Evolutionary conservation across 495 filamentous ascomycete species (phyloP).

Genomic region (Terfezia claveryi): DNA sequence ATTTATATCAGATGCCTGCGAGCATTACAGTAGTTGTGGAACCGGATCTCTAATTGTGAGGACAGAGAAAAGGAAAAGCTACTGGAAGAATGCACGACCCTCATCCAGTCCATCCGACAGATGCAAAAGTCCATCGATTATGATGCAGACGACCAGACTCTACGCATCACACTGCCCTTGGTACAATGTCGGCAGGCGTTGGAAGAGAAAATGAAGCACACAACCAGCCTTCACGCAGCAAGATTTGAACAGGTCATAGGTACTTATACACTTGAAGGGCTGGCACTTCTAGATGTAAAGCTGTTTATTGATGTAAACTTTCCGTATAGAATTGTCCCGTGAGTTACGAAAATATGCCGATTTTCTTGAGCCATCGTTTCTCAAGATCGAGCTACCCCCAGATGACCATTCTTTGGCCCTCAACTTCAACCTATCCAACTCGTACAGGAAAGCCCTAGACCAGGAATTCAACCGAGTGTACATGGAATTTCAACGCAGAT

Average conservation of each 20-base stretch:
- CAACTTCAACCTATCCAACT: conserved; percentile 66
- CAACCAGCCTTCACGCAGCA: conserved; percentile 65
- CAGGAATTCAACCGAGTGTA: conserved; percentile 81
- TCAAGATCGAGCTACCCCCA: conserved; percentile 62
- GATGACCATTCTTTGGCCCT: conserved; percentile 52
- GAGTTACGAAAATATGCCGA: conserved; percentile 87
- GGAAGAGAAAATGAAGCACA: conserved; percentile 62
- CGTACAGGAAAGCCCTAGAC: conserved; percentile 73
- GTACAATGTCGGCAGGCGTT: conserved; percentile 50
- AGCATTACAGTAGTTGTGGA: conserved; percentile 31
- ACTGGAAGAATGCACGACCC: conserved; percentile 63
- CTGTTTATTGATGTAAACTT: not conserved
- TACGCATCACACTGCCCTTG: conserved; percentile 61
- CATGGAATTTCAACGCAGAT: conserved; percentile 72
- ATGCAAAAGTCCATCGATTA: conserved; percentile 73
- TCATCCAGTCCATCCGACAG: conserved; percentile 66
- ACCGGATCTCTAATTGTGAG: too few relatives aligned
- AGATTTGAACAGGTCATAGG: conserved; percentile 87
- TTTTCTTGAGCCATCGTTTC: conserved; percentile 70
- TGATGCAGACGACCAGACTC: conserved; percentile 36
- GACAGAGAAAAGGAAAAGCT: conserved; percentile 65
- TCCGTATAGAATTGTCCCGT: conserved; percentile 55
- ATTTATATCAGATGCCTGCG: conserved; percentile 43
- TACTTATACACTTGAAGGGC: conserved; percentile 24
- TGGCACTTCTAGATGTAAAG: not conserved